Conservation (phyloP, 306 rosid genomes). For the Vachellia pachyceras region DNA sequence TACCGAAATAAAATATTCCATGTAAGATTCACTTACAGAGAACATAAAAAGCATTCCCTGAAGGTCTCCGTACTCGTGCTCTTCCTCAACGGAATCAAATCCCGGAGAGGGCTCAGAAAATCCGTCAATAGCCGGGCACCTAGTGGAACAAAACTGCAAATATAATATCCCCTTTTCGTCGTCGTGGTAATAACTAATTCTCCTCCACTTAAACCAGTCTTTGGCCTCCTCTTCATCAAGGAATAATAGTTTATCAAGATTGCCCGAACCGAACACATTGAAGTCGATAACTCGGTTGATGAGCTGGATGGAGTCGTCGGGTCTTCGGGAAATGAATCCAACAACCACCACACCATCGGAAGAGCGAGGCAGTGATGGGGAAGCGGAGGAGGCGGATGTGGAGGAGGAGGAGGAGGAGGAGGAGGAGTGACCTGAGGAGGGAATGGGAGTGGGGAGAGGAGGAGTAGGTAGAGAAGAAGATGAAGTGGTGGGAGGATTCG, state of each 20-base stretch:
- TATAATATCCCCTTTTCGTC: slow-evolving; percentile 71
- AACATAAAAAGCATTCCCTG: slow-evolving; percentile 95
- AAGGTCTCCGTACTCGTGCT: slow-evolving; percentile 73
- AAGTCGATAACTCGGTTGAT: slow-evolving; percentile 79
- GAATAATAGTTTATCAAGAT: slow-evolving; percentile 52
- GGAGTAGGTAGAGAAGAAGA: slow-evolving; percentile 34
- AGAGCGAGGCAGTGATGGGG: slow-evolving; percentile 45
- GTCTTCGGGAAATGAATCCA: slow-evolving; percentile 69
- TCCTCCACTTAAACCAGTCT: slow-evolving; percentile 72
- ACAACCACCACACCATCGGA: slow-evolving; percentile 79
- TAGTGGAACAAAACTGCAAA: slow-evolving; percentile 56
- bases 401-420: neutral
- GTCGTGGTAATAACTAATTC: slow-evolving; percentile 71
- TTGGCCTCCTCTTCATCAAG: slow-evolving; percentile 58
- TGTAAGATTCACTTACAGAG: slow-evolving; percentile 60
- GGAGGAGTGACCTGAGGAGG: slow-evolving; percentile 46
- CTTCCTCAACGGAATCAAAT: slow-evolving; percentile 63
- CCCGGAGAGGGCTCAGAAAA: slow-evolving; percentile 45
- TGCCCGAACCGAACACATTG: slow-evolving; percentile 81
- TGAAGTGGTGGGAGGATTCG: slow-evolving; percentile 36
- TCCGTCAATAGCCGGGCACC: slow-evolving; percentile 39
- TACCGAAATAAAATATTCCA: neutral
- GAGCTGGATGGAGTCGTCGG: slow-evolving; percentile 64
- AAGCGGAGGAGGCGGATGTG: neutral
- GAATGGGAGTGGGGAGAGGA: slow-evolving; percentile 31